A percentile compares a stretch with the other conserved stretches of the same genome.
These are phyloP conservation scores for Phytophthora pisi DNA, from an alignment of 352 stramenopile genomes.

Conservation along the genomic window DNA sequence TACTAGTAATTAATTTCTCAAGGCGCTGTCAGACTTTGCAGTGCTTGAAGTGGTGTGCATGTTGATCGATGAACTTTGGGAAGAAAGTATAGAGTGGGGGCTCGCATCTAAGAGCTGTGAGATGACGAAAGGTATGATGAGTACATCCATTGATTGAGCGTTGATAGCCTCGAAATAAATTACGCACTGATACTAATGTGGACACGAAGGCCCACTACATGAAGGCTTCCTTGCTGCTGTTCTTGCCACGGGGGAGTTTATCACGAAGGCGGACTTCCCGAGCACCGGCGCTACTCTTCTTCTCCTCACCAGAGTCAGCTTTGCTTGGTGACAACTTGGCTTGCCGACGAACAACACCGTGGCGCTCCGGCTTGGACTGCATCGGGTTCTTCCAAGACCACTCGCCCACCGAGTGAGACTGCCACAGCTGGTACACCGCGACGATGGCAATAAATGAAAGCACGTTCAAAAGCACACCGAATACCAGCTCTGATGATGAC, in stretches of 20 bases:
- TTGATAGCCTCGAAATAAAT: slow-evolving; percentile 7
- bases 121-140: no score
- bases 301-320: slow-evolving; percentile 1
- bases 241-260: slow-evolving; percentile 4
- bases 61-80: neutral
- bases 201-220: neutral
- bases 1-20: slow-evolving; percentile 30
- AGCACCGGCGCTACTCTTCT: slow-evolving; percentile 4
- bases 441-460: slow-evolving; percentile 75
- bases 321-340: neutral
- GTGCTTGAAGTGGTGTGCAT: neutral
- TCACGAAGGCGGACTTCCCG: slow-evolving; percentile 14
- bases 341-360: neutral
- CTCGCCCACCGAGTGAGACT: slow-evolving; percentile 25
- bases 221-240: neutral
- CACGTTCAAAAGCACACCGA: slow-evolving; percentile 73
- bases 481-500: slow-evolving; percentile 66
- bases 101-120: no score
- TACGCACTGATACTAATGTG: neutral
- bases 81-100: neutral
- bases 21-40: neutral
- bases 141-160: neutral
- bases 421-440: slow-evolving; percentile 64
- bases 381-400: slow-evolving; percentile 16
- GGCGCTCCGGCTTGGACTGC: slow-evolving; percentile 1